A percentile compares a stretch with the other conserved stretches of the same genome.
phyloP scores from a whole-genome alignment of 495 filamentous ascomycete species.

The Extremus antarcticus region DNA sequence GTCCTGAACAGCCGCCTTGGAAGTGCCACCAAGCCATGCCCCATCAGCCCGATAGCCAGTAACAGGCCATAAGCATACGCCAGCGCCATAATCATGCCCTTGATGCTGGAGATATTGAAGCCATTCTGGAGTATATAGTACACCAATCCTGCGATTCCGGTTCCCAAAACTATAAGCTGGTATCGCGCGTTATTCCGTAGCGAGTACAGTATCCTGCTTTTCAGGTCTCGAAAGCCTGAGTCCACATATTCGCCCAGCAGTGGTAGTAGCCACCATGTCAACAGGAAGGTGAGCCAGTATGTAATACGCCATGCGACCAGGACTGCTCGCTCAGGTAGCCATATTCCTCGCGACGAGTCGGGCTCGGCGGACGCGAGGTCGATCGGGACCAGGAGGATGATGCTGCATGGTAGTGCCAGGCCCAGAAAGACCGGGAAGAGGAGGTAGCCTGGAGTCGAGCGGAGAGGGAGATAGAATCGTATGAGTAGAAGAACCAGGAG shows the following conservation, averaged over 20 bases:
- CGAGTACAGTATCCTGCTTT: conserved; percentile 68
- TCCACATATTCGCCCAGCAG: conserved; percentile 88
- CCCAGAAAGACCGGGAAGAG: conserved; percentile 86
- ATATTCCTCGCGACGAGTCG: conserved; percentile 49
- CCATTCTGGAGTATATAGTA: conserved; percentile 77
- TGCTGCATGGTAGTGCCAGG: conserved; percentile 80
- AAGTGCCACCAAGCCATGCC: conserved; percentile 86
- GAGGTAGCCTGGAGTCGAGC: conserved; percentile 83
- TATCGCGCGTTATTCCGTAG: conserved; percentile 78
- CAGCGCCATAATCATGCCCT: conserved; percentile 79
- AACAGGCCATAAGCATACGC: conserved; percentile 89
- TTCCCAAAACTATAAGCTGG: conserved; percentile 65
- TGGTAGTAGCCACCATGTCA: conserved; percentile 93
- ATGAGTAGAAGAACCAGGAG: conserved; percentile 68
- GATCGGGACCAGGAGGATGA: conserved; percentile 91
- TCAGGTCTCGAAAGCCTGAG: conserved; percentile 80
- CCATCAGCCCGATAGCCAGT: conserved; percentile 92
- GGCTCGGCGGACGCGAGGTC: conserved; percentile 84
- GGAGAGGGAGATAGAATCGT: conserved; percentile 78
- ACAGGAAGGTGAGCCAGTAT: conserved; percentile 91
- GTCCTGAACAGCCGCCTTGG: conserved; percentile 69
- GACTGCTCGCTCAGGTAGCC: conserved; percentile 55
- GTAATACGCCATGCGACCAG: conserved; percentile 82
- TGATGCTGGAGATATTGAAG: conserved; percentile 52
- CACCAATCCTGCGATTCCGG: conserved; percentile 58